These are phyloP conservation scores for Nemania sp. DNA, from an alignment of 2,329 filamentous ascomycete species.

Conservation along the genomic window DNA sequence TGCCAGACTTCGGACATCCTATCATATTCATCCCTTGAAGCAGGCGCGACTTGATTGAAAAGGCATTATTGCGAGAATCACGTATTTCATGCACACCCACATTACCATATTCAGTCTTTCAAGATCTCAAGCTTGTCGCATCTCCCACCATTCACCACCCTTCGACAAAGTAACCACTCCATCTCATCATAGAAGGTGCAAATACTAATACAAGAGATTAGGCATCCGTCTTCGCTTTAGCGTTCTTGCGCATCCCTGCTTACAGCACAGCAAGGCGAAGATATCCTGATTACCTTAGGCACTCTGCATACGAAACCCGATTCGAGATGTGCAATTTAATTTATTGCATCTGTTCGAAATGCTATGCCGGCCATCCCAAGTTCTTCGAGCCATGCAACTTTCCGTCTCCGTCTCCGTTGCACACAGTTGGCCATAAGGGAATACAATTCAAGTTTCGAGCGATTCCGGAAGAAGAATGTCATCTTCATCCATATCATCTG, in stretches of 20 bases:
- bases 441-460: slow-evolving; percentile 17
- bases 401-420: slow-evolving; percentile 15
- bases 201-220: too few relatives aligned
- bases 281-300: neutral
- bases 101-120: too few relatives aligned
- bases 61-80: too few relatives aligned
- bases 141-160: too few relatives aligned
- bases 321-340: slow-evolving; percentile 20
- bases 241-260: neutral
- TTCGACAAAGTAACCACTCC: too few relatives aligned
- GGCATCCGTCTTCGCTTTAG: too few relatives aligned
- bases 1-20: too few relatives aligned
- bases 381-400: slow-evolving; percentile 13
- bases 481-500: slow-evolving; percentile 15
- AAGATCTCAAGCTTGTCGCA: too few relatives aligned
- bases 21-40: too few relatives aligned
- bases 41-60: too few relatives aligned
- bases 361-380: slow-evolving; percentile 20
- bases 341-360: slow-evolving; percentile 24
- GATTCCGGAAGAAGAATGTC: slow-evolving; percentile 9
- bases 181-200: too few relatives aligned
- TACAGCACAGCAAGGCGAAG: neutral
- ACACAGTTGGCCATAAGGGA: slow-evolving; percentile 12
- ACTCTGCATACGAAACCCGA: neutral
- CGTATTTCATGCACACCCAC: too few relatives aligned